These are phyloP conservation scores for Xanthoconium separans DNA, from an alignment of 1,284 basidiomycete species.

Conservation along the genomic window DNA sequence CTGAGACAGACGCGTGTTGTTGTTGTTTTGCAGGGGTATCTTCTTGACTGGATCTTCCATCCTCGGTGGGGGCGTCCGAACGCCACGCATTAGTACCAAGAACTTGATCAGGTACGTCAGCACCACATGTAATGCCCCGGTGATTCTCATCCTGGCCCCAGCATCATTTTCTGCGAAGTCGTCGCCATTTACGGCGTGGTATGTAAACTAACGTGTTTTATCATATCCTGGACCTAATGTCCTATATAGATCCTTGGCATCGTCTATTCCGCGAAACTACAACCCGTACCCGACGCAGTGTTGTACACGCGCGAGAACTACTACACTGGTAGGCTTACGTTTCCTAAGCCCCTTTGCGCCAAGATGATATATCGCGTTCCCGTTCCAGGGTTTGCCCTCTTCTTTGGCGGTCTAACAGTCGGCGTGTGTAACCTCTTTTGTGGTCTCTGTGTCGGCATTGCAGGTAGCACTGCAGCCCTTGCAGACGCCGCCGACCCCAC, in stretches of 20 bases:
- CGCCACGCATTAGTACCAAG: slow-evolving; percentile 94
- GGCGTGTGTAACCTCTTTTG: no score
- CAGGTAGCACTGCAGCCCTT: no score
- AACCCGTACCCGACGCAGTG: slow-evolving; percentile 56
- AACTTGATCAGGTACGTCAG: slow-evolving; percentile 87
- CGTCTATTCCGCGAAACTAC: slow-evolving; percentile 84
- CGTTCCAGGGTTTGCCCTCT: slow-evolving; percentile 80
- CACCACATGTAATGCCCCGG: not conserved
- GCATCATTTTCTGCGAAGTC: slow-evolving; percentile 99
- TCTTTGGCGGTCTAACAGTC: slow-evolving; percentile 97
- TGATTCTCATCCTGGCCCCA: slow-evolving; percentile 31
- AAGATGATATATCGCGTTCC: not conserved
- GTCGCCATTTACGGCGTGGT: slow-evolving; percentile 96
- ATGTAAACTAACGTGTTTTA: slow-evolving; percentile 33
- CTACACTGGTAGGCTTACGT: slow-evolving; percentile 71
- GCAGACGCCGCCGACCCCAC: no score
- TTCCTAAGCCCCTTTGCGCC: no score
- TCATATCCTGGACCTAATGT: not conserved
- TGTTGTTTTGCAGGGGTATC: slow-evolving; percentile 75
- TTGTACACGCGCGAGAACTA: no score
- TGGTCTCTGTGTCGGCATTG: no score
- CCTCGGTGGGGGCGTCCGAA: slow-evolving; percentile 91
- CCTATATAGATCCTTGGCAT: slow-evolving; percentile 81
- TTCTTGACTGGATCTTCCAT: slow-evolving; percentile 95
- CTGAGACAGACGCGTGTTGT: slow-evolving; percentile 2